Evolutionary conservation across 345 rosid genomes (phyloP).

Genomic region (Excoecaria cochinchinensis): DNA sequence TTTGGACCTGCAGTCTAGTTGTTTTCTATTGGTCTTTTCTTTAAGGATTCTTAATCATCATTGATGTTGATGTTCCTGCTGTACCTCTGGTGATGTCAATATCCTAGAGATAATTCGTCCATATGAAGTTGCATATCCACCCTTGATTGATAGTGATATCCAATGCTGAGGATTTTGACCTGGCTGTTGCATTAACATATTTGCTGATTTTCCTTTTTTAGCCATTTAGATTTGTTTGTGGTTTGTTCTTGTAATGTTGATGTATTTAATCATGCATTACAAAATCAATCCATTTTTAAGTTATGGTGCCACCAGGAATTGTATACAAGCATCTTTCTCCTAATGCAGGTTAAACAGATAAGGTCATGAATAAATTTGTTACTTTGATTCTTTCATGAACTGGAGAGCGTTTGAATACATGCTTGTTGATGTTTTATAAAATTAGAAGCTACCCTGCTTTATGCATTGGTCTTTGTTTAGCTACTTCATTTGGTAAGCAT

Average conservation of each 20-base stretch:
- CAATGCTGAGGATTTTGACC: background rate
- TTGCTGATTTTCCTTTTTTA: background rate
- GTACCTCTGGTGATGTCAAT: background rate
- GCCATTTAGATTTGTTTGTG: slow-evolving; percentile 1
- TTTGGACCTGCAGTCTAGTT: slow-evolving; percentile 13
- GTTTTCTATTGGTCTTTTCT: background rate
- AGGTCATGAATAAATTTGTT: background rate
- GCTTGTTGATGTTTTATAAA: background rate
- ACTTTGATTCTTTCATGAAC: background rate
- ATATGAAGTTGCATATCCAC: background rate
- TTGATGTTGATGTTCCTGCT: background rate
- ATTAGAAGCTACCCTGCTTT: background rate
- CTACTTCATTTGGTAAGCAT: background rate
- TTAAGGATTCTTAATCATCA: background rate
- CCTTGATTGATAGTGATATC: background rate
- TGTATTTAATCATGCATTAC: background rate
- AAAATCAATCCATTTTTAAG: background rate
- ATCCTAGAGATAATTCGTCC: background rate
- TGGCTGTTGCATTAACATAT: background rate
- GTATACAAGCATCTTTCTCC: background rate
- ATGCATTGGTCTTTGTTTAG: background rate
- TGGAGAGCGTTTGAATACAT: background rate
- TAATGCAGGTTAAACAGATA: background rate
- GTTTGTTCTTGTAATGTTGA: background rate
- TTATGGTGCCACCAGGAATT: no score